Evolutionary conservation across 2,329 filamentous ascomycete species (phyloP).

Genomic region (Pyrenophora seminiperda): DNA sequence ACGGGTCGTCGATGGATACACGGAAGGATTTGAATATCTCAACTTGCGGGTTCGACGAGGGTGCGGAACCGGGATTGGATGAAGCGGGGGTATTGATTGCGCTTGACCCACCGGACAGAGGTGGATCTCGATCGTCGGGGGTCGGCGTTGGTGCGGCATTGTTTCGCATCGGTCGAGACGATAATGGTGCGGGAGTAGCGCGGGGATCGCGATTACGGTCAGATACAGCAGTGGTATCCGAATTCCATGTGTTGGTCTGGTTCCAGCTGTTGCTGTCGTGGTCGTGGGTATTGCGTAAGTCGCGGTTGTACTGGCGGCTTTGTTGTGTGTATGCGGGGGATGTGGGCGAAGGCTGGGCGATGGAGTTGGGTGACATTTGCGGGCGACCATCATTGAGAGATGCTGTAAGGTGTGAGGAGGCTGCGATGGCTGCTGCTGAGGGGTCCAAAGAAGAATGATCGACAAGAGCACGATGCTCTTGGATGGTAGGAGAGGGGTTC

Average conservation of each 20-base stretch:
- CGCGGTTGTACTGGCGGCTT: constrained; percentile 39
- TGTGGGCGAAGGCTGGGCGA: constrained; percentile 55
- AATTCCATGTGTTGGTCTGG: constrained; percentile 37
- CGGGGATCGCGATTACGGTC: constrained; percentile 41
- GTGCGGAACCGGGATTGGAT: constrained; percentile 27
- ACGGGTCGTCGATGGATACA: constrained; percentile 96
- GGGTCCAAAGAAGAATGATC: constrained; percentile 54
- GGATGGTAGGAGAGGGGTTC: constrained; percentile 58
- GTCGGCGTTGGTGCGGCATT: constrained; percentile 38
- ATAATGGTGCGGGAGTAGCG: constrained; percentile 39
- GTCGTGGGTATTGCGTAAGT: constrained; percentile 40
- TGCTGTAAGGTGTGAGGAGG: constrained; percentile 57
- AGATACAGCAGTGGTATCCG: constrained; percentile 35
- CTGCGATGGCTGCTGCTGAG: constrained; percentile 57
- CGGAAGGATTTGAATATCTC: constrained; percentile 99
- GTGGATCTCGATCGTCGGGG: constrained; percentile 43
- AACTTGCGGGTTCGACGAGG: constrained; percentile 61
- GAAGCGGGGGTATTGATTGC: constrained; percentile 32
- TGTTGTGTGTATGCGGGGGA: constrained; percentile 55
- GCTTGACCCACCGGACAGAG: constrained; percentile 43
- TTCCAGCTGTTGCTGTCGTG: constrained; percentile 41
- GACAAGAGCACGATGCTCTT: constrained; percentile 50
- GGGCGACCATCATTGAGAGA: constrained; percentile 50
- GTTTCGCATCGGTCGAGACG: constrained; percentile 37
- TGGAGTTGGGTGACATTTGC: constrained; percentile 50